Evolutionary conservation across 2,329 filamentous ascomycete genomes (phyloP).

Genomic region (Fusarium begoniae): DNA sequence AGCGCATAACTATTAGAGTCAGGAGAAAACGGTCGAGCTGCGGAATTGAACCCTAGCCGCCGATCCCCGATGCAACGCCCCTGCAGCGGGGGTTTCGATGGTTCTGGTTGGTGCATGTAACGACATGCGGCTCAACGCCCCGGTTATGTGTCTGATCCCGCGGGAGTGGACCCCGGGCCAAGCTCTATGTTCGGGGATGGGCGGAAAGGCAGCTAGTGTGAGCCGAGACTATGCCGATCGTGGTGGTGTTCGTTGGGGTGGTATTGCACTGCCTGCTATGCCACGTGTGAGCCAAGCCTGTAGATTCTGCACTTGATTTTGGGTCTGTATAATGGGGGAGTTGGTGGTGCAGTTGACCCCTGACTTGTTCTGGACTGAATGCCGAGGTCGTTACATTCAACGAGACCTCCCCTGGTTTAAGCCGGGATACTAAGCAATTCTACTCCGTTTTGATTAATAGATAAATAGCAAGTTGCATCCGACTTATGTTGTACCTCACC

Average conservation of each 20-base stretch:
- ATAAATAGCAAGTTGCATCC: not conserved
- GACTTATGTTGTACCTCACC: not conserved
- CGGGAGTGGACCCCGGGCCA: not conserved
- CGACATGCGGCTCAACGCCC: not conserved
- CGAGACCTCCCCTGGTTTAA: not conserved
- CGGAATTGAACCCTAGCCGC: not conserved
- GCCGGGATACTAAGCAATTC: not conserved
- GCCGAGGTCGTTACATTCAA: not conserved
- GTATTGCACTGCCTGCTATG: not conserved
- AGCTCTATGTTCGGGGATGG: not conserved
- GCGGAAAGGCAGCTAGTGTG: constrained; percentile 1
- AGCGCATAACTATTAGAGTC: not conserved
- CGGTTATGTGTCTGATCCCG: not conserved
- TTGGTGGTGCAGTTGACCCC: not conserved
- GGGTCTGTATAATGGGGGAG: not conserved
- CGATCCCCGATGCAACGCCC: constrained; percentile 11
- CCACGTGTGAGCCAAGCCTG: not conserved
- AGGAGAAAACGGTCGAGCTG: not conserved
- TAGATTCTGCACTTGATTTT: not conserved
- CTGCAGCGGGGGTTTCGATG: constrained; percentile 1
- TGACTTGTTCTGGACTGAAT: not conserved
- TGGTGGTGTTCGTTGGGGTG: not conserved
- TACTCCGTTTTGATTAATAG: not conserved
- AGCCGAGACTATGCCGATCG: constrained; percentile 2
- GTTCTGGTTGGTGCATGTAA: constrained; percentile 6